phyloP scores from a whole-genome alignment of 106 monocot genomes.

The Apostasia shenzhenica region DNA sequence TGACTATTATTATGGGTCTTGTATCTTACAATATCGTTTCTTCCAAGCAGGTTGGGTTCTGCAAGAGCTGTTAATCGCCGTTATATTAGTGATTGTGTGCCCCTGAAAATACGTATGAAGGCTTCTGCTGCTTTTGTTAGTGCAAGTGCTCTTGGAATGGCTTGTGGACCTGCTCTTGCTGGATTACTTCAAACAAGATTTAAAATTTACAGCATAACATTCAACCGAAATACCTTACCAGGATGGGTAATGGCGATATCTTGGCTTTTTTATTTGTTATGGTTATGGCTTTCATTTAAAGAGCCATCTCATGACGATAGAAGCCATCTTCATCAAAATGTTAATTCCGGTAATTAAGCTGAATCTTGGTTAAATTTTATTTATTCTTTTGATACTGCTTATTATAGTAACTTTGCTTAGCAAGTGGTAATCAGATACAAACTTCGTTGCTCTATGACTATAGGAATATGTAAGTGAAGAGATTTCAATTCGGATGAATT shows the following conservation, averaged over 20 bases:
- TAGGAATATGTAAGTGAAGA: too few species aligned
- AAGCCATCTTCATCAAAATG: conserved; percentile 5
- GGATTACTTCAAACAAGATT: conserved; percentile 37
- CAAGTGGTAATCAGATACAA: too few species aligned
- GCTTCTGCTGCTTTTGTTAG: conserved; percentile 50
- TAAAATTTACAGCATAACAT: conserved; percentile 22
- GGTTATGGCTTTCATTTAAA: conserved; percentile 38
- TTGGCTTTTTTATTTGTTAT: conserved; percentile 32
- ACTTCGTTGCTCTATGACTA: too few species aligned
- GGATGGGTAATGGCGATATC: conserved; percentile 41
- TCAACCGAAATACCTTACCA: conserved; percentile 35
- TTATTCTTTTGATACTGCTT: neutral
- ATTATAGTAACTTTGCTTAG: neutral
- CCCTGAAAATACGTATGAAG: conserved; percentile 35
- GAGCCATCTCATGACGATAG: conserved; percentile 29
- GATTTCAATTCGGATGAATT: too few species aligned
- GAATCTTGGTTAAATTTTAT: neutral
- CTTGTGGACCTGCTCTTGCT: conserved; percentile 43
- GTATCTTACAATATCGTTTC: too few species aligned
- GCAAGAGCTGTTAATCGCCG: conserved; percentile 45
- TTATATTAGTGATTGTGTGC: conserved; percentile 45
- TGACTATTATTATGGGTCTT: neutral
- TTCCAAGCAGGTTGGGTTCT: conserved; percentile 30
- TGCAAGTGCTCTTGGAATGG: conserved; percentile 51
- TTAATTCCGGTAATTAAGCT: conserved; percentile 20